Evolutionary conservation across 139 green algal genomes (phyloP).

Genomic region (Coelastrella sp.): DNA sequence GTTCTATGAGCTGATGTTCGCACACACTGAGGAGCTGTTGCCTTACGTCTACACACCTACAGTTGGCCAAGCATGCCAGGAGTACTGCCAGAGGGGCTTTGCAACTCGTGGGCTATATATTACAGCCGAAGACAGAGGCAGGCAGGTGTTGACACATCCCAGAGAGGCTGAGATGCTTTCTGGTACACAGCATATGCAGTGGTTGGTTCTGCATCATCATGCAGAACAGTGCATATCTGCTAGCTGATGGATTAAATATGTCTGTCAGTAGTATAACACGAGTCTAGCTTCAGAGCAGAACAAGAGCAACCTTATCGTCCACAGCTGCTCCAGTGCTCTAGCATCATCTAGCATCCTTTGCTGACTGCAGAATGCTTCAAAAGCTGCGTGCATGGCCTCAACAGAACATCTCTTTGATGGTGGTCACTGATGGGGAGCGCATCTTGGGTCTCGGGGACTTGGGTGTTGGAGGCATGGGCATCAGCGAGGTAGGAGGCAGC

Average conservation of each 20-base stretch:
- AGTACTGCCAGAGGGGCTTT: slow-evolving; percentile 66
- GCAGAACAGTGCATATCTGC: no score
- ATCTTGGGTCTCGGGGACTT: slow-evolving; percentile 76
- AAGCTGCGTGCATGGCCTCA: slow-evolving; percentile 53
- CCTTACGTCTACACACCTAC: slow-evolving; percentile 94
- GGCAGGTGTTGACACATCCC: background rate
- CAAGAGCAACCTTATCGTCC: no score
- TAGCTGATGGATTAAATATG: no score
- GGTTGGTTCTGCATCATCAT: no score
- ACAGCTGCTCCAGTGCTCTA: no score
- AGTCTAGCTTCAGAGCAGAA: no score
- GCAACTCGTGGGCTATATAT: slow-evolving; percentile 64
- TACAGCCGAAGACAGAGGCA: slow-evolving; percentile 44
- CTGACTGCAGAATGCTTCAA: slow-evolving; percentile 46
- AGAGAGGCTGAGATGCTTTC: background rate
- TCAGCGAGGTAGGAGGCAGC: slow-evolving; percentile 45
- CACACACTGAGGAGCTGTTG: slow-evolving; percentile 81
- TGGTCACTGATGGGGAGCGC: slow-evolving; percentile 80
- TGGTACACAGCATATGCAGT: no score
- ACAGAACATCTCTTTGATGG: slow-evolving; percentile 60
- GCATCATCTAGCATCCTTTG: background rate
- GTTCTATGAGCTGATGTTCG: slow-evolving; percentile 65
- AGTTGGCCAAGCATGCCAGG: slow-evolving; percentile 92
- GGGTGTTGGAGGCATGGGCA: slow-evolving; percentile 85
- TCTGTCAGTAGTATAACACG: no score